Evolutionary conservation across 2,329 filamentous ascomycete genomes (phyloP), one percentile per base, ranked within the genome.

Genomic region (Monilinia fructigena): DNA sequence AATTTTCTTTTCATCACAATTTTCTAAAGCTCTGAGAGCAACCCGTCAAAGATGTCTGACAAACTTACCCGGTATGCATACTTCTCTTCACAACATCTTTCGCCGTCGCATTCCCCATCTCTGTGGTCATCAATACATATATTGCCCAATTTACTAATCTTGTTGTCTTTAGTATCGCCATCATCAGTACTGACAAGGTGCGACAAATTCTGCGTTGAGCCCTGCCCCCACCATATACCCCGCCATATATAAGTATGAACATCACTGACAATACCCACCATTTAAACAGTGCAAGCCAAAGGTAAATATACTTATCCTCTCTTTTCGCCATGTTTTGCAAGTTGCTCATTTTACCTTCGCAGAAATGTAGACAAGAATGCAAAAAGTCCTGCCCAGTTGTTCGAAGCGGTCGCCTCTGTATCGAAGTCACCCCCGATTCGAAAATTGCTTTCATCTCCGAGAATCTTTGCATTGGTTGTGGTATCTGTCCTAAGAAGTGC

Each of bases 401-500:
- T 73, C 91, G 94, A 76, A 96, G 93, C 68, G 95, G 95, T 80
- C 98, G 97, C 84, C 88, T 96, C 73, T 97, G 93, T 81, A 97
- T 98, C 78, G 94, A 99, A 83, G 96, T 99, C 75, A 84, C 86
- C 63, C 83, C 91, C 70, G 86, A 91, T 67, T 96, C 94, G 72
- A 94, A 94, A 77, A 94, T 99, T 74, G 95, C 95, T 78, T 99
- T 97, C 85, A 96, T 99, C 76, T 98, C 94, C 72, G 95, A 99
- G 80, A 88, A 87, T 71, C 87, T 97, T 70, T 97, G 94, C 79
- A 97, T 98, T 76, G 95, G 95, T 80, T 99, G 96, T 78, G 96
- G 95, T 89, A 99, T 99, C 82, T 99, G 96, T 80, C 93, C 94
- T 55, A 99, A 99, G 84, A 98, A 98, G 80, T 99, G 95, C 80